Base-by-base conservation (phyloP, 2,329 filamentous ascomycete species). In the Colletotrichum navitas region DNA sequence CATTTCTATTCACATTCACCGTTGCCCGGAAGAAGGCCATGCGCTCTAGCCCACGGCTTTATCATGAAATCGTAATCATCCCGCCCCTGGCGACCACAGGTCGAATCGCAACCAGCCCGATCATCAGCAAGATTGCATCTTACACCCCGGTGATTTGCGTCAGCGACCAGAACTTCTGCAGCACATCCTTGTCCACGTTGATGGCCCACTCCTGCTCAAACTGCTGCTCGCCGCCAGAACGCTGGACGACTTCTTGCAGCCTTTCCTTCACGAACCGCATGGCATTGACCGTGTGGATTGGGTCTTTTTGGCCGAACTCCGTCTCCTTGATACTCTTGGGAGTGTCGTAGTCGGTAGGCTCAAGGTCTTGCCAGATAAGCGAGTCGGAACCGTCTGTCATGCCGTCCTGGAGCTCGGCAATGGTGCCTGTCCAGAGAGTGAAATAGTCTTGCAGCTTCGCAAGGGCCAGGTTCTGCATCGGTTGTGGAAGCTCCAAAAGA, bases 121-220 rank as follows among this genome's bases (percentile, higher is more conserved):
- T 24, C 45, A 16, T 8, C 24, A 11, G 45, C 55, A 36, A 16
- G 18, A n/a, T 24, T 59, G 51, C 34, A 5, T 63, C 34, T 32
- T 41, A 68, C 14, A 39, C 65, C 24, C 59, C 18, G 29, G 59
- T 64, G 16, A 49, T 43, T 47, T 60, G 65, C 11, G 60, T 64
- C 66, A 73, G 63, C 24, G 55, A 65, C 45, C 60, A 66, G 78
- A 94, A 95, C n/a, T 85, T 88, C 14, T 84, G 83, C 73, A 95
- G 76, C 21, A 95, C 88, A 71, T 94, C 90, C 75, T 86, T 86
- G 79, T 96, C 93, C 34, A 96, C 92, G 73, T 94, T 93, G n/a
- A 85, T 85, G 18, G 90, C 81, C 89, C 91, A 95, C 62, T 91
- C 86, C 66, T 88, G 85, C 78, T 91, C 86, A 79, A 96, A 95